Evolutionary conservation across 805 yeast genomes (phyloP).

Genomic region (Kazachstania taianensis): DNA sequence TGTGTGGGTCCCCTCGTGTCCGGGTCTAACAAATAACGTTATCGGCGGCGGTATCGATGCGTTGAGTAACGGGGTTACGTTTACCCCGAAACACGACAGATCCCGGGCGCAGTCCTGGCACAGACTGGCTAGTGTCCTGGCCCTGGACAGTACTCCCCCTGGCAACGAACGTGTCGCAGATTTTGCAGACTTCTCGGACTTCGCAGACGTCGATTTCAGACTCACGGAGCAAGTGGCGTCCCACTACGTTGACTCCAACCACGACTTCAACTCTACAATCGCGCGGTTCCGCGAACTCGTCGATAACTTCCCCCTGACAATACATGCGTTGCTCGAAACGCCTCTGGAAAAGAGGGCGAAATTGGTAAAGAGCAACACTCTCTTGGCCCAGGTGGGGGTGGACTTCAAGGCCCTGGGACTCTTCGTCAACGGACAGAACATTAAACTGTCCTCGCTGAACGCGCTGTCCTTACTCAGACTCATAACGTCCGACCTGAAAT

Average conservation of each 20-base stretch:
- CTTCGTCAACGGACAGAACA: conserved; percentile 26
- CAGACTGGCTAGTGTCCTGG: too few species aligned
- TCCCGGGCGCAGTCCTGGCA: not conserved
- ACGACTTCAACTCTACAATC: conserved; percentile 29
- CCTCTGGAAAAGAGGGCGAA: conserved; percentile 4
- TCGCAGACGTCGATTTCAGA: not conserved
- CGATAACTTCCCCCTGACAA: conserved; percentile 31
- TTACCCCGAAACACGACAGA: not conserved
- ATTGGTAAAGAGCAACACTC: conserved; percentile 9
- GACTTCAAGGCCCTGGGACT: conserved; percentile 26
- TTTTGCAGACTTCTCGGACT: too few species aligned
- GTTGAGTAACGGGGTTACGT: not conserved
- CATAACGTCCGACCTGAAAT: conserved; percentile 15
- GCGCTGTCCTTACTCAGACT: conserved; percentile 14
- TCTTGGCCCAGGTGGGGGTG: conserved; percentile 17
- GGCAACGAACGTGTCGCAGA: conserved; percentile 12
- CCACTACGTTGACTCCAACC: conserved; percentile 30
- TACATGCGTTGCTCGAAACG: conserved; percentile 11
- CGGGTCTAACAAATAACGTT: conserved; percentile 26
- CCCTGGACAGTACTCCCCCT: not conserved
- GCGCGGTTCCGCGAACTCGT: conserved; percentile 31
- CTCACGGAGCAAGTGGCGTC: conserved; percentile 65
- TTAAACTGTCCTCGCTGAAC: conserved; percentile 18
- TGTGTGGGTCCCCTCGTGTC: conserved; percentile 59
- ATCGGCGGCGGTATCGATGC: too few species aligned